These are phyloP conservation scores for Pistacia atlantica DNA, from an alignment of 345 rosid genomes.

Conservation along the genomic window DNA sequence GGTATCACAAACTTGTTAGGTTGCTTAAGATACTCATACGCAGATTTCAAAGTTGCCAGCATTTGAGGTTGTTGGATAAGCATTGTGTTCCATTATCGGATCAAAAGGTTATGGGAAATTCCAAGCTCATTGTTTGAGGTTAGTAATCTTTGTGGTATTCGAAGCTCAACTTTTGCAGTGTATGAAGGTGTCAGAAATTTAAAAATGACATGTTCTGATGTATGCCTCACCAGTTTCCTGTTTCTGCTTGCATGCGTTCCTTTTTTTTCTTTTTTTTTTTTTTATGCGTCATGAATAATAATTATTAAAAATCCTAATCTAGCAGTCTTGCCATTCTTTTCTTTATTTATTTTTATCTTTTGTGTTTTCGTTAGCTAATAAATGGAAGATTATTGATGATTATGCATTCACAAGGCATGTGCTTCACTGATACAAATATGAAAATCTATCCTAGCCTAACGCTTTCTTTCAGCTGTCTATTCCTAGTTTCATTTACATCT, in stretches of 20 bases:
- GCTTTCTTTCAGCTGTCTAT: not conserved
- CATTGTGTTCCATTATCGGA: constrained; percentile 47
- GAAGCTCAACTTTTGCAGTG: not conserved
- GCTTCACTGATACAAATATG: not conserved
- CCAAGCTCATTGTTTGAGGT: constrained; percentile 35
- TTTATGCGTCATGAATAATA: not conserved
- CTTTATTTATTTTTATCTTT: constrained; percentile 4
- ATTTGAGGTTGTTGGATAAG: constrained; percentile 60
- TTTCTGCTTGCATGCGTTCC: not conserved
- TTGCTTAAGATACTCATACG: constrained; percentile 57
- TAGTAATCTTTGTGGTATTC: constrained; percentile 19
- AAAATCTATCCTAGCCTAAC: constrained; percentile 2
- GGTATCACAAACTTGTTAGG: constrained; percentile 64
- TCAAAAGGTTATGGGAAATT: constrained; percentile 20
- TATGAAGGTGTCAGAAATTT: constrained; percentile 10
- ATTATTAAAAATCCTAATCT: not conserved
- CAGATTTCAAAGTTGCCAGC: constrained; percentile 49
- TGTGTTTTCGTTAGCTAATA: not conserved
- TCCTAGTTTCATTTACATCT: constrained; percentile 6
- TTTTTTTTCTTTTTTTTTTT: not conserved
- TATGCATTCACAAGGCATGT: not conserved
- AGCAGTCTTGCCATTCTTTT: not conserved
- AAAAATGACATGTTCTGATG: not conserved
- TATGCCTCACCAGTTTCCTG: not conserved
- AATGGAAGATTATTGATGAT: not conserved